Base-by-base conservation (phyloP, 176 grass and related monocot species). In the Thinopyrum elongatum region DNA sequence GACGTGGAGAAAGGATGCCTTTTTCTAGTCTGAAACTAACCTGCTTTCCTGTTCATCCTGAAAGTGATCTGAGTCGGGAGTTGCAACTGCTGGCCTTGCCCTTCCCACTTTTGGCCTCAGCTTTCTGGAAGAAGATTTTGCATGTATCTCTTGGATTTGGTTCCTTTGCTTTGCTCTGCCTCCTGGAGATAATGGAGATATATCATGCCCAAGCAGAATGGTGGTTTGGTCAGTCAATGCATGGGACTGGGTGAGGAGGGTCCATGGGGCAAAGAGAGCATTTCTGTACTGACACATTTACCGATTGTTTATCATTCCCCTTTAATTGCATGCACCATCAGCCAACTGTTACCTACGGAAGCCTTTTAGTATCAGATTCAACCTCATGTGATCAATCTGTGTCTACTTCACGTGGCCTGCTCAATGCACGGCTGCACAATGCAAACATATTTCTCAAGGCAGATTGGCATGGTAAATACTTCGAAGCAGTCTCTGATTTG, bases 1-100 rank as follows among this genome's bases (percentile, higher is more conserved):
- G 79, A 44, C 53, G 64, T 64, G 29, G 62, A 70, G 65, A 82
- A 69, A 77, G 78, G 2, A 49, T 85, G 35, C 4, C 59, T 22
- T 74, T 66, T 67, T 71, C 65, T 70, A 51, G 46, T 72, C 30
- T 49, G 78, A 51, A 21, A 14, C 49, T 53, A 6, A 7, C 22
- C 28, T 38, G 17, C 42, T 46, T 79, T 90, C 66, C 22, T 26
- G 22, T 85, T 36, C 61, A 79, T 53, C 22, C 84, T 80, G 80
- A 90, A 83, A 90, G 58, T 79, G 79, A 80, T 90, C 68, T 74
- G 38, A 83, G 65, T 55, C 82, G 63, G 39, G 72, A 23, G 78
- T 82, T 86, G 78, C 60, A 81, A 69, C 88, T 86, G 49, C 33
- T 55, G 41, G 73, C 42, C 46, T 38, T 78, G 36, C 17, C 30